Percentiles rank a stretch among this genome's conserved stretches.
These are phyloP conservation scores for Seiridium unicorne DNA, from an alignment of 2,329 filamentous ascomycete genomes.

Conservation along the genomic window DNA sequence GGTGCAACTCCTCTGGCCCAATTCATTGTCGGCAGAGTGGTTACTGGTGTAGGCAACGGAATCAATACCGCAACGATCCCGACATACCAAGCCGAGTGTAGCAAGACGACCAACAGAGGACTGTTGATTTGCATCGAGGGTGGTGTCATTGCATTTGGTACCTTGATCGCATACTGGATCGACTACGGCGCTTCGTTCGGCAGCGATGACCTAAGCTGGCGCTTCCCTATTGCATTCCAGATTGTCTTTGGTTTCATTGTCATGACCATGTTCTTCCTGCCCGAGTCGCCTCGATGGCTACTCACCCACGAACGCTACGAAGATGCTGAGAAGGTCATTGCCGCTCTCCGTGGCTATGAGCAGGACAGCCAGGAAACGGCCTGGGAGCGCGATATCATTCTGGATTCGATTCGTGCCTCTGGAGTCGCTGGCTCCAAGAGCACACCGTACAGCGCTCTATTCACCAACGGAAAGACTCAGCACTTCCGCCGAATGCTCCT, in stretches of 20 bases:
- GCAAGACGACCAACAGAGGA: slow-evolving; percentile 40
- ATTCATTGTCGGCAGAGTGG: slow-evolving; percentile 45
- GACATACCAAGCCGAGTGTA: slow-evolving; percentile 46
- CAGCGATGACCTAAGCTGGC: slow-evolving; percentile 45
- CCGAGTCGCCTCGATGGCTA: slow-evolving; percentile 12
- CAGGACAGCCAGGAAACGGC: slow-evolving; percentile 55
- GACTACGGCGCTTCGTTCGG: slow-evolving; percentile 48
- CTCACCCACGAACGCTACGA: slow-evolving; percentile 34
- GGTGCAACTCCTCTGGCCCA: slow-evolving; percentile 34
- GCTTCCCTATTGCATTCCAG: slow-evolving; percentile 53
- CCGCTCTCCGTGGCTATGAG: slow-evolving; percentile 37
- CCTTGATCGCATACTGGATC: slow-evolving; percentile 46
- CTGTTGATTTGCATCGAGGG: slow-evolving; percentile 44
- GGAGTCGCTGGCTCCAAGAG: slow-evolving; percentile 42
- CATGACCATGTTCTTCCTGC: slow-evolving; percentile 40
- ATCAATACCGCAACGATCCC: slow-evolving; percentile 47
- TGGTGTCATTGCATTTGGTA: slow-evolving; percentile 43
- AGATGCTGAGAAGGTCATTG: slow-evolving; percentile 34
- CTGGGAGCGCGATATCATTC: slow-evolving; percentile 57
- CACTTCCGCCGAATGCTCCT: slow-evolving; percentile 64
- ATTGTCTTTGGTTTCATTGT: slow-evolving; percentile 42
- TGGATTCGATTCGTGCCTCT: slow-evolving; percentile 60
- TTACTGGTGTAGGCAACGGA: slow-evolving; percentile 53
- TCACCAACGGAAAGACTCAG: slow-evolving; percentile 63
- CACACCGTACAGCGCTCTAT: slow-evolving; percentile 50